These are phyloP conservation scores for Picocystis sp. DNA, from an alignment of 163 green algal species.

Conservation along the genomic window DNA sequence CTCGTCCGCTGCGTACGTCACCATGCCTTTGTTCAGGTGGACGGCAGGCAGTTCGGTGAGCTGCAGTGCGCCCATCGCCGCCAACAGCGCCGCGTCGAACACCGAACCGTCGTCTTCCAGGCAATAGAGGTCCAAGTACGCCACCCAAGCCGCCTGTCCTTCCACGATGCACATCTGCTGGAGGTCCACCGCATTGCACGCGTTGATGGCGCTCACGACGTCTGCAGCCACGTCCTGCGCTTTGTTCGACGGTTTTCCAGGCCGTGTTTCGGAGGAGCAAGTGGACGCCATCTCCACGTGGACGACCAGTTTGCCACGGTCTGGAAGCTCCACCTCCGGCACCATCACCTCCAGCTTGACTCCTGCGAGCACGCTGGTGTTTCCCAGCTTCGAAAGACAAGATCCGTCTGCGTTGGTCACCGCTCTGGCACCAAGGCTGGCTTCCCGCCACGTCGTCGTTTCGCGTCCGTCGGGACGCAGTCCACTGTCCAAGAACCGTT, in stretches of 20 bases:
- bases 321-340: constrained; percentile 14
- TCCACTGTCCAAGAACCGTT: constrained; percentile 34
- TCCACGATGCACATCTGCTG: constrained; percentile 36
- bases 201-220: constrained; percentile 4
- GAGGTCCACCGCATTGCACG: constrained; percentile 10
- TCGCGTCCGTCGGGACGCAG: constrained; percentile 50
- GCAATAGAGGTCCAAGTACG: constrained; percentile 48
- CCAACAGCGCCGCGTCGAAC: constrained; percentile 42
- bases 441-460: constrained; percentile 24
- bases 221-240: constrained; percentile 11
- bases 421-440: constrained; percentile 36
- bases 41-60: constrained; percentile 24
- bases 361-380: constrained; percentile 26
- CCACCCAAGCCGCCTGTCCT: constrained; percentile 29
- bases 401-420: constrained; percentile 40
- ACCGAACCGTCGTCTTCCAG: constrained; percentile 45
- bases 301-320: constrained; percentile 13
- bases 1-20: no score
- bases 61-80: constrained; percentile 32
- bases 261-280: constrained; percentile 19
- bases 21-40: constrained; percentile 2
- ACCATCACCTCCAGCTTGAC: constrained; percentile 24
- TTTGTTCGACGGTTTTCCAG: constrained; percentile 19
- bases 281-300: constrained; percentile 33
- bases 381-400: constrained; percentile 43